Base-by-base conservation (phyloP, 2,329 filamentous ascomycete species). In the Nemania sp. region DNA sequence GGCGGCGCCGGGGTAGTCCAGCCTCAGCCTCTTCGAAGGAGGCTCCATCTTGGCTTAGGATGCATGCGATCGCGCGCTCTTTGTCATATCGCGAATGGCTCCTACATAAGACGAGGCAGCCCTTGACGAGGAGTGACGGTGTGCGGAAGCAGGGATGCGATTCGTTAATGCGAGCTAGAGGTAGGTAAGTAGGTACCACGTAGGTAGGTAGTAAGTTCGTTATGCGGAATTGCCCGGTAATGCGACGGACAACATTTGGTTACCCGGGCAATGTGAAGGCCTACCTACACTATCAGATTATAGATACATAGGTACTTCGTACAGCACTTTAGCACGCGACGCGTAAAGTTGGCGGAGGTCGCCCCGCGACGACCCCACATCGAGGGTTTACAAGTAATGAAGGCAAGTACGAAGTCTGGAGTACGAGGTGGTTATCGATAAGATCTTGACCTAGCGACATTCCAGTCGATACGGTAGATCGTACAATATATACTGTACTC, bases 21-120 rank as follows among this genome's bases (percentile, higher is more conserved):
- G 74, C 68, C 85, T 85, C 64, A 82, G 79, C 71, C 86, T 81
- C 75, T 92, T 92, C 50, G 77, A 69, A 15, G 81, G 80, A 34
- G 81, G 82, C 66, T 87, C 84, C 85, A 88, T 88, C 51, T 40
- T 64, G 37, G 10, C 21, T 34, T 42, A 9, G n/a, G 34, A 20
- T 53, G 49, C 5, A 21, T 53, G 49, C 5, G 20, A 55, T 49
- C 34, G 46, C 47, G 42, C 25, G 20, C 25, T 5, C 34, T 6
- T 46, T 55, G 40, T 49, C 53, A 60, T 60, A 17, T 54, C 59
- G 29, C 13, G 35, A 39, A 25, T 17, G 17, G 12, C 0, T 47
- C 37, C 10, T 32, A 15, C 39, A 7, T 43, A 46, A 48, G 9
- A 15, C n/a, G 11, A 20, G n/a, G 25, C 17, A 37, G 48, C 18